Conservation (phyloP, 768 basidiomycete genomes). For the Calvatia gigantea region DNA sequence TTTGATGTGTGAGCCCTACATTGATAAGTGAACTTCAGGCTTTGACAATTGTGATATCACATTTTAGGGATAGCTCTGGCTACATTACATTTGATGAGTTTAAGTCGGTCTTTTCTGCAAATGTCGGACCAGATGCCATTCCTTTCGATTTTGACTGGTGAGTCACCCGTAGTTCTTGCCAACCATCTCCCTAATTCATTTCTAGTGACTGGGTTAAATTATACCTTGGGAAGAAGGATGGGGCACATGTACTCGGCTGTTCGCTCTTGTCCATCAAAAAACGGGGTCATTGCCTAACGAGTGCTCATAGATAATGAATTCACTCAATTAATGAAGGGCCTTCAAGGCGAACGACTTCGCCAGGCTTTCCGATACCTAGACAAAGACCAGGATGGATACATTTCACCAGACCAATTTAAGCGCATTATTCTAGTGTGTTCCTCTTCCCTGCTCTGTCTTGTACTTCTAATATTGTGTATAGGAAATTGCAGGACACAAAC, state of each 20-base stretch:
- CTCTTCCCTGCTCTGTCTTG: neutral
- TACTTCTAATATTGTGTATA: slow-evolving; percentile 25
- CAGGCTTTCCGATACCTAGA: slow-evolving; percentile 95
- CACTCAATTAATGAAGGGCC: slow-evolving; percentile 97
- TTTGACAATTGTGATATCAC: slow-evolving; percentile 12
- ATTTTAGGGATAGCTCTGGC: slow-evolving; percentile 79
- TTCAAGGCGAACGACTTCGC: slow-evolving; percentile 95
- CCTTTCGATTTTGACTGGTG: slow-evolving; percentile 96
- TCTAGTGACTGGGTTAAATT: slow-evolving; percentile 91
- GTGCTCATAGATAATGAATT: slow-evolving; percentile 81
- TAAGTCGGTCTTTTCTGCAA: slow-evolving; percentile 85
- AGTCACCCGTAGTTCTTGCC: slow-evolving; percentile 10
- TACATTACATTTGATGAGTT: slow-evolving; percentile 93
- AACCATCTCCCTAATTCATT: neutral
- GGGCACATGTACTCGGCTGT: slow-evolving; percentile 90
- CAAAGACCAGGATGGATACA: slow-evolving; percentile 88
- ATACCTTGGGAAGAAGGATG: slow-evolving; percentile 92
- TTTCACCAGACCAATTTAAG: slow-evolving; percentile 91
- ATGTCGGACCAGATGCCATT: slow-evolving; percentile 73
- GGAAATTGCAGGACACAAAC: slow-evolving; percentile 97
- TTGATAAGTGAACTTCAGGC: neutral
- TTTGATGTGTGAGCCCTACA: slow-evolving; percentile 81
- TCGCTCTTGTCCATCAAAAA: slow-evolving; percentile 27
- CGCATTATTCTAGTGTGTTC: slow-evolving; percentile 82
- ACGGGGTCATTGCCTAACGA: neutral